Conservation (phyloP, 441 rosid species). For the Bruguiera hainesii region DNA sequence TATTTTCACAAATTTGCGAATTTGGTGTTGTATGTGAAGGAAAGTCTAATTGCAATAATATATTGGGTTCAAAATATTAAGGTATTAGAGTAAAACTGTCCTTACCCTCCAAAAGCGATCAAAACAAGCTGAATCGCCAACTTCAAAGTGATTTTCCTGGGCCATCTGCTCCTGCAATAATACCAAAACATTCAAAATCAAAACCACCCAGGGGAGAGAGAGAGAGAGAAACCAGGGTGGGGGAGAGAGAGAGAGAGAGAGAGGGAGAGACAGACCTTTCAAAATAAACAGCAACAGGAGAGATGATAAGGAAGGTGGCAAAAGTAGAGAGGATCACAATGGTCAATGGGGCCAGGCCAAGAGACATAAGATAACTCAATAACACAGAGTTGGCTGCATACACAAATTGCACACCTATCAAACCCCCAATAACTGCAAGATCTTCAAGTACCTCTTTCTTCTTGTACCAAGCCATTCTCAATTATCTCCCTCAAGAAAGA, state of each 20-base stretch:
- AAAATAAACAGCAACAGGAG: conserved; percentile 65
- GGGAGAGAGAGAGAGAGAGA: not conserved
- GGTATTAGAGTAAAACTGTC: not conserved
- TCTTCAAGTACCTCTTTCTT: conserved; percentile 50
- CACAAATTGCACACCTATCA: conserved; percentile 56
- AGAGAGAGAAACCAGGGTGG: not conserved
- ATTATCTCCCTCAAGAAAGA: too few relatives aligned
- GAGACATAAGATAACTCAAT: conserved; percentile 72
- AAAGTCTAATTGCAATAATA: too few relatives aligned
- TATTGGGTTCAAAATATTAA: too few relatives aligned
- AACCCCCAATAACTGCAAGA: conserved; percentile 51
- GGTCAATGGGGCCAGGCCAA: conserved; percentile 62
- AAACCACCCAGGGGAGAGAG: not conserved
- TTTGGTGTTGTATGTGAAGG: too few relatives aligned
- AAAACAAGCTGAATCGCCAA: conserved; percentile 60
- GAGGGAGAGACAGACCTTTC: conserved; percentile 51
- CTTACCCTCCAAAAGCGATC: conserved; percentile 77
- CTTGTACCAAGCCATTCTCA: conserved; percentile 23
- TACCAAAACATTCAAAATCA: not conserved
- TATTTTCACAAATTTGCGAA: too few relatives aligned
- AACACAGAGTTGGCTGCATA: conserved; percentile 60
- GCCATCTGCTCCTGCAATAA: conserved; percentile 72
- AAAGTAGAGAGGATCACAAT: conserved; percentile 65
- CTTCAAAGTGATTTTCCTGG: conserved; percentile 45
- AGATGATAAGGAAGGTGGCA: conserved; percentile 64